Conservation (phyloP, 106 monocot genomes). For the Allium fistulosum region DNA sequence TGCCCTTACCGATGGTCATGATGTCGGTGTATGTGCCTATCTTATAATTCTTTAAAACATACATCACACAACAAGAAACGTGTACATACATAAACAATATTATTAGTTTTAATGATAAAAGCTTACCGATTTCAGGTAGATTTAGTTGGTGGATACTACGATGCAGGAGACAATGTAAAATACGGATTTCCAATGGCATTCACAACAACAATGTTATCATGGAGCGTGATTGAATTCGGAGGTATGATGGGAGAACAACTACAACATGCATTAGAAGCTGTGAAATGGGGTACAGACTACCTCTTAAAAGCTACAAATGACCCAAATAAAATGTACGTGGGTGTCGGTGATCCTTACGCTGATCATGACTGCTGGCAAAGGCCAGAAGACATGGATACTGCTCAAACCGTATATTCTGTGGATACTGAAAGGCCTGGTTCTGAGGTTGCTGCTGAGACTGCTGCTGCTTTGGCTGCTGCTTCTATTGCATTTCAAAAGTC, state of each 20-base stretch:
- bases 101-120: no score
- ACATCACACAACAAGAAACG: background rate
- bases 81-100: background rate
- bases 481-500: constrained; percentile 49
- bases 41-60: background rate
- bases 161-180: constrained; percentile 96
- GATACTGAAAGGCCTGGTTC: constrained; percentile 54
- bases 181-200: constrained; percentile 99
- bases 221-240: constrained; percentile 81
- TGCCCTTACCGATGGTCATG: constrained; percentile 28
- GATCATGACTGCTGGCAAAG: constrained; percentile 41
- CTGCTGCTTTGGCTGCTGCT: constrained; percentile 59
- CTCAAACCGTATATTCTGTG: constrained; percentile 21
- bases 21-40: background rate
- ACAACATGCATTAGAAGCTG: constrained; percentile 35
- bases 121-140: constrained; percentile 46
- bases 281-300: constrained; percentile 85
- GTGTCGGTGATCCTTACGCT: constrained; percentile 3
- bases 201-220: constrained; percentile 75
- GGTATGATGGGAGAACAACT: constrained; percentile 29
- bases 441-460: constrained; percentile 69
- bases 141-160: constrained; percentile 89
- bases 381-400: constrained; percentile 84
- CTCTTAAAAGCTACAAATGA: constrained; percentile 67
- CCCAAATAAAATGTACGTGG: constrained; percentile 13